phyloP scores from a whole-genome alignment of 2,329 filamentous ascomycete species.

The Paracoccidioides brasiliensis region DNA sequence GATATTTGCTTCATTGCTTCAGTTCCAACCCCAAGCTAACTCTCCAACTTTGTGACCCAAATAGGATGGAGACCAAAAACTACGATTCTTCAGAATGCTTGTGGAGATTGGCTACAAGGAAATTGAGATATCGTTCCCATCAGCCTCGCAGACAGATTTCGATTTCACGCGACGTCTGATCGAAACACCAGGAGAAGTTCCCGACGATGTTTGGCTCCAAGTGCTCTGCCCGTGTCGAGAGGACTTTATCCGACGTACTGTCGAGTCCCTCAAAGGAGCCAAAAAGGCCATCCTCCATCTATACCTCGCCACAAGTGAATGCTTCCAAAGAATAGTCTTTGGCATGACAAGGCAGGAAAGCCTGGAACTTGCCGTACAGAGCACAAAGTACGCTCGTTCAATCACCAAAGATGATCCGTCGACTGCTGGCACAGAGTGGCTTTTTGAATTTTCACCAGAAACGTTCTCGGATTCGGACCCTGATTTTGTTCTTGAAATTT shows the following conservation, averaged over 20 bases:
- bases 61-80: slow-evolving; percentile 89
- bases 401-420: slow-evolving; percentile 69
- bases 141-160: slow-evolving; percentile 88
- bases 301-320: slow-evolving; percentile 91
- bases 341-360: slow-evolving; percentile 71
- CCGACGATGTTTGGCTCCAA: slow-evolving; percentile 83
- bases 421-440: slow-evolving; percentile 43
- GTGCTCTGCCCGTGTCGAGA: slow-evolving; percentile 84
- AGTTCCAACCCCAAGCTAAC: not conserved
- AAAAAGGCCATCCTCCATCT: slow-evolving; percentile 94
- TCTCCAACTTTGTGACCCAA: not conserved
- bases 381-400: slow-evolving; percentile 71
- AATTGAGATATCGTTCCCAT: slow-evolving; percentile 92
- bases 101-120: slow-evolving; percentile 90
- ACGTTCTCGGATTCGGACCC: slow-evolving; percentile 80
- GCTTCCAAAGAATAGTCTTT: slow-evolving; percentile 87
- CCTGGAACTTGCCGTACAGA: slow-evolving; percentile 68
- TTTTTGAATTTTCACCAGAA: slow-evolving; percentile 38
- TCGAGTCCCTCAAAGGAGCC: slow-evolving; percentile 74
- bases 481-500: slow-evolving; percentile 71
- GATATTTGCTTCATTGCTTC: not conserved
- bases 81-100: slow-evolving; percentile 89
- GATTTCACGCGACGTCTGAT: slow-evolving; percentile 83
- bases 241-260: slow-evolving; percentile 78
- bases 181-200: slow-evolving; percentile 68